phyloP scores from a whole-genome alignment of 2,329 filamentous ascomycete species.

The Colletotrichum incanum region DNA sequence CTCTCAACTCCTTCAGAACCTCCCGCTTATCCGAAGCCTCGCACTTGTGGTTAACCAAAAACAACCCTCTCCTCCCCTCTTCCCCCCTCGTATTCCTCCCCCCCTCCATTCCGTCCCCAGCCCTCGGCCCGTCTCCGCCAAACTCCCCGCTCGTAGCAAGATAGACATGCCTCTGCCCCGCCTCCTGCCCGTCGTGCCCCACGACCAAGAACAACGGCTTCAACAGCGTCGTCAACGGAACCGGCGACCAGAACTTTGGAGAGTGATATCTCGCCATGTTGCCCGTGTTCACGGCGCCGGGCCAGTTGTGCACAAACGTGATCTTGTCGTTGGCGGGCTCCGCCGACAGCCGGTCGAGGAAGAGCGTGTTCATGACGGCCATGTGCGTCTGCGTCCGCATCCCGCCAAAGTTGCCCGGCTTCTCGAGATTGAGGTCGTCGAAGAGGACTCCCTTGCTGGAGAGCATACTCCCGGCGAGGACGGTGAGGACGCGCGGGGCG shows the following conservation, averaged over 20 bases:
- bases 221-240: conserved; percentile 31
- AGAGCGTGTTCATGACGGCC: conserved; percentile 46
- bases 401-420: conserved; percentile 45
- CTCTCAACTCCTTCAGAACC: conserved; percentile 21
- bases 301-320: conserved; percentile 51
- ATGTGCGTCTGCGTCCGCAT: conserved; percentile 44
- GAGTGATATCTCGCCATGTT: conserved; percentile 32
- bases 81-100: conserved; percentile 17
- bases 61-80: conserved; percentile 16
- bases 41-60: conserved; percentile 36
- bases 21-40: conserved; percentile 24
- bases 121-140: conserved; percentile 21
- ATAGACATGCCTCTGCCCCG: conserved; percentile 40
- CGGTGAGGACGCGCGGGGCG: conserved; percentile 47
- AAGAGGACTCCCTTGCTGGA: conserved; percentile 44
- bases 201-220: conserved; percentile 35
- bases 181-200: conserved; percentile 21
- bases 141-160: conserved; percentile 27
- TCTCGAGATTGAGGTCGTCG: conserved; percentile 47
- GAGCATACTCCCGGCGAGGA: conserved; percentile 46
- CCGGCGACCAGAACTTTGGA: conserved; percentile 20
- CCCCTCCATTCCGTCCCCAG: neutral
- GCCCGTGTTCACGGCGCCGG: conserved; percentile 49
- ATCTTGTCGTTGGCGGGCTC: conserved; percentile 39
- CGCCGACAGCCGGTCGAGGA: conserved; percentile 46